A percentile compares a stretch with the other conserved stretches of the same genome.
These are phyloP conservation scores for Didymella glomerata DNA, from an alignment of 2,329 filamentous ascomycete genomes.

Conservation along the genomic window DNA sequence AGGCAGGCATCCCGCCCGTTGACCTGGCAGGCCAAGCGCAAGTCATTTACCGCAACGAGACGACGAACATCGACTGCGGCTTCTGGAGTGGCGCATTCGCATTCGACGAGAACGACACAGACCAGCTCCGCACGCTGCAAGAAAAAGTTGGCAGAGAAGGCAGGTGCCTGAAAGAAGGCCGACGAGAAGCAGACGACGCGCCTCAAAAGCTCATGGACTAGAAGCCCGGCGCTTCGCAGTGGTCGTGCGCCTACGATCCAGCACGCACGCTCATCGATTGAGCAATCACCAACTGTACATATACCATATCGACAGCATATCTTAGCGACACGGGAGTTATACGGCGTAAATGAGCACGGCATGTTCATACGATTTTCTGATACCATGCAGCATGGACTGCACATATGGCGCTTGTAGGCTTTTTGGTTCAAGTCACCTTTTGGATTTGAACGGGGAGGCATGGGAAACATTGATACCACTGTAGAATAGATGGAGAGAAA, in stretches of 20 bases:
- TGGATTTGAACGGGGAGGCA: background rate
- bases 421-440: background rate
- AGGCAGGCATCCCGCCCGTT: slow-evolving; percentile 46
- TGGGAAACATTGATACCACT: slow-evolving; percentile 14
- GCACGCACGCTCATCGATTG: slow-evolving; percentile 11
- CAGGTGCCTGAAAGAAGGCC: slow-evolving; percentile 48
- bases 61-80: slow-evolving; percentile 51
- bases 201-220: slow-evolving; percentile 23
- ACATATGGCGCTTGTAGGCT: slow-evolving; percentile 13
- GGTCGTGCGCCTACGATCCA: background rate
- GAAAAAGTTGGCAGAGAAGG: slow-evolving; percentile 52
- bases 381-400: slow-evolving; percentile 12
- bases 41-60: slow-evolving; percentile 45
- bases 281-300: slow-evolving; percentile 15
- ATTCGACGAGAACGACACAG: slow-evolving; percentile 44
- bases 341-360: slow-evolving; percentile 1
- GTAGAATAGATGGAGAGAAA: slow-evolving; percentile 9
- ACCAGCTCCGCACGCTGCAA: slow-evolving; percentile 46
- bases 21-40: slow-evolving; percentile 46
- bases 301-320: slow-evolving; percentile 14
- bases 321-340: background rate
- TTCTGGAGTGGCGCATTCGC: slow-evolving; percentile 51
- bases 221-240: slow-evolving; percentile 8
- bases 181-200: slow-evolving; percentile 17
- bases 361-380: slow-evolving; percentile 6